These are phyloP conservation scores for Geotrichum europaeum DNA, from an alignment of 1,139 yeast genomes.

Conservation along the genomic window DNA sequence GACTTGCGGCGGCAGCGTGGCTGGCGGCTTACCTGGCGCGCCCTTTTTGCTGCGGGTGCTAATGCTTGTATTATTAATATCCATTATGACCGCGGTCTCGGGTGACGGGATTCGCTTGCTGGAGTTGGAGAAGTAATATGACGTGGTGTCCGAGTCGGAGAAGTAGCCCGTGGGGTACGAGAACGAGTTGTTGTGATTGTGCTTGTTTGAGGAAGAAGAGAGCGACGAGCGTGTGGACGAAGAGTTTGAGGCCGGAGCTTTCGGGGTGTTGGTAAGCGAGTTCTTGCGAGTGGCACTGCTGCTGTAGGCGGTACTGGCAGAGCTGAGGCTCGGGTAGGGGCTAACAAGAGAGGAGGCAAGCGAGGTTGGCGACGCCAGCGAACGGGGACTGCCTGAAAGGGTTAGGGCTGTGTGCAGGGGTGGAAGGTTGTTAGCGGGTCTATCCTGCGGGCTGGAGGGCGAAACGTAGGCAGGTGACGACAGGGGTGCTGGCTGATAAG, in stretches of 20 bases:
- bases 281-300: neutral
- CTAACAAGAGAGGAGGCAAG: conserved; percentile 1
- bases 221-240: neutral
- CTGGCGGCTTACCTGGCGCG: neutral
- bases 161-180: conserved; percentile 4
- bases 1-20: neutral
- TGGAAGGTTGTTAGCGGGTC: conserved; percentile 17
- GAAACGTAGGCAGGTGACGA: conserved; percentile 9
- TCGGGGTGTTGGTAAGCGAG: neutral
- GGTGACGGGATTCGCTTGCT: neutral
- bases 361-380: neutral
- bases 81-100: neutral
- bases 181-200: neutral
- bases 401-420: conserved; percentile 3
- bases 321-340: neutral
- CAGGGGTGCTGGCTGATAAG: conserved; percentile 6
- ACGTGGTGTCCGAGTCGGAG: conserved; percentile 1
- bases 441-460: conserved; percentile 19
- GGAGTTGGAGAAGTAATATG: neutral
- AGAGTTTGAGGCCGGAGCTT: neutral
- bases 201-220: neutral
- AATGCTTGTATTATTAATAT: neutral
- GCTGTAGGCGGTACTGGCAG: neutral
- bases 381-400: neutral
- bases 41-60: neutral